phyloP scores from a whole-genome alignment of 768 basidiomycete genomes.

The Russula griseocarnosa region DNA sequence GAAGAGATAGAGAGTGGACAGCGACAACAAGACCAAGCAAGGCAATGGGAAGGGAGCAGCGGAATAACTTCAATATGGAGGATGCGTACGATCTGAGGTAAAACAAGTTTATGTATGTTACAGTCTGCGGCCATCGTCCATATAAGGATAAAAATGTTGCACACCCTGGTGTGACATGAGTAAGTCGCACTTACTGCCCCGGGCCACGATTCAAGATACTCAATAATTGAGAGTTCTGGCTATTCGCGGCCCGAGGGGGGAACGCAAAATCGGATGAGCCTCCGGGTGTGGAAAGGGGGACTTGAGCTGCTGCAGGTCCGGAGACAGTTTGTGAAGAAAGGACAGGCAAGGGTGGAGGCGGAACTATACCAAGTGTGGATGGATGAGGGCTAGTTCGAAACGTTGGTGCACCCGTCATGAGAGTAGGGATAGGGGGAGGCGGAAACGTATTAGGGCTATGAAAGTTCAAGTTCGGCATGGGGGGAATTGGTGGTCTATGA shows the following conservation, averaged over 20 bases:
- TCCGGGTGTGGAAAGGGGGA: slow-evolving; percentile 3
- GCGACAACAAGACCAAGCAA: slow-evolving; percentile 13
- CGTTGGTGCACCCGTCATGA: slow-evolving; percentile 15
- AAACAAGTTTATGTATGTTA: slow-evolving; percentile 24
- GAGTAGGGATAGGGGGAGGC: slow-evolving; percentile 10
- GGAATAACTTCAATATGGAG: slow-evolving; percentile 23
- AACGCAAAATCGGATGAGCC: slow-evolving; percentile 6
- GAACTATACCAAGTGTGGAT: slow-evolving; percentile 8
- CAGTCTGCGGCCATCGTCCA: slow-evolving; percentile 23
- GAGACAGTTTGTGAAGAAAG: slow-evolving; percentile 16
- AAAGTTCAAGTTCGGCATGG: slow-evolving; percentile 11
- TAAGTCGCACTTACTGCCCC: slow-evolving; percentile 16
- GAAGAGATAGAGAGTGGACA: neutral
- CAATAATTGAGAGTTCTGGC: slow-evolving; percentile 18
- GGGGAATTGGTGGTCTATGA: slow-evolving; percentile 17
- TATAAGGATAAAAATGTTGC: slow-evolving; percentile 17
- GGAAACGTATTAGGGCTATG: slow-evolving; percentile 3
- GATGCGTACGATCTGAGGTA: slow-evolving; percentile 20
- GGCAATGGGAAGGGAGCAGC: slow-evolving; percentile 10
- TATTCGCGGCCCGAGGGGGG: neutral
- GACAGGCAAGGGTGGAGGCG: slow-evolving; percentile 21
- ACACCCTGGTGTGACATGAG: slow-evolving; percentile 3
- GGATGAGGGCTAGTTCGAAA: slow-evolving; percentile 23
- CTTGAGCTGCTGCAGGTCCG: neutral
- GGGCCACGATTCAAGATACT: slow-evolving; percentile 24